Conservation (phyloP, 2,329 filamentous ascomycete species). For the Aureobasidium melanogenum region DNA sequence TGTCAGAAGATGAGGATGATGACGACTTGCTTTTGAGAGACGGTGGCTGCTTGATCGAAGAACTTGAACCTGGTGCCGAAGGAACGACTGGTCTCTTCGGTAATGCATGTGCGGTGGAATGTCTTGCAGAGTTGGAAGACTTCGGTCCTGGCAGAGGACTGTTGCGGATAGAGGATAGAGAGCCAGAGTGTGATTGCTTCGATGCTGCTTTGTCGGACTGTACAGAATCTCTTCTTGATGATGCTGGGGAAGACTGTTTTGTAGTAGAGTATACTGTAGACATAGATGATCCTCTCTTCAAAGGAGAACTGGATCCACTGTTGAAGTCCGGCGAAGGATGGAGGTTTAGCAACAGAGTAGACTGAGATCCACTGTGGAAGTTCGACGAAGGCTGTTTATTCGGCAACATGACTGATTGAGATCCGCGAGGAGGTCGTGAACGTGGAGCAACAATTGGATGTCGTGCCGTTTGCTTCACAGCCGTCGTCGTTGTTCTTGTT, state of each 20-base stretch:
- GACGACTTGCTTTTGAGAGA: too few species aligned
- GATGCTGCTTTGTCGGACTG: not conserved
- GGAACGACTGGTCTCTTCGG: not conserved
- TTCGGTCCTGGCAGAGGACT: not conserved
- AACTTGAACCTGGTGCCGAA: not conserved
- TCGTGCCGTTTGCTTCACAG: not conserved
- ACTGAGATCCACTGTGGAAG: not conserved
- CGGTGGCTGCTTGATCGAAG: too few species aligned
- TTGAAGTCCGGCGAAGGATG: not conserved
- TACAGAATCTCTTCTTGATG: not conserved
- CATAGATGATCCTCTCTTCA: not conserved
- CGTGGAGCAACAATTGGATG: not conserved
- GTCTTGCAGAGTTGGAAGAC: not conserved
- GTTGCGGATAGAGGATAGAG: not conserved
- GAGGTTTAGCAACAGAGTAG: not conserved
- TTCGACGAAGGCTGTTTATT: not conserved
- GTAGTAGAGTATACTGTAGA: not conserved
- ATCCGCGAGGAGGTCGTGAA: not conserved
- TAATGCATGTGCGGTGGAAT: not conserved
- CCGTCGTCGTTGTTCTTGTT: not conserved
- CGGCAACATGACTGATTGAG: not conserved
- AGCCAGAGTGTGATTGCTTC: not conserved
- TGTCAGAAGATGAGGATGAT: too few species aligned
- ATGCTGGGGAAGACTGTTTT: not conserved
- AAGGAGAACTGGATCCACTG: not conserved